These are phyloP conservation scores for Colletotrichum liriopes DNA, from an alignment of 2,329 filamentous ascomycete genomes.

Conservation along the genomic window DNA sequence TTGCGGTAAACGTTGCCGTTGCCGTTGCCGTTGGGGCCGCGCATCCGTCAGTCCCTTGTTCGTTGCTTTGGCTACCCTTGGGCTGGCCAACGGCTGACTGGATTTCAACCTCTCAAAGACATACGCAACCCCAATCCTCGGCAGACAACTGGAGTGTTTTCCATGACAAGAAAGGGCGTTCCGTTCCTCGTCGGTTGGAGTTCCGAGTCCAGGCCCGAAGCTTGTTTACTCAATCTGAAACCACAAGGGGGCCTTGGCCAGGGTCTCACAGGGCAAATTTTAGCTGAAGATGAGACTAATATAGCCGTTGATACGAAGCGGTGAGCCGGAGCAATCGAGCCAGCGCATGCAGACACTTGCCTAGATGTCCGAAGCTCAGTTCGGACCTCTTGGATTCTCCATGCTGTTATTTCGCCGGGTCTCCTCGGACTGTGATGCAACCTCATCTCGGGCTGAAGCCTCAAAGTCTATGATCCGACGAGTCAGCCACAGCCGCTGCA, in stretches of 20 bases:
- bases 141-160: neutral
- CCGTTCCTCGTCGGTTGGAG: neutral
- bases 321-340: constrained; percentile 21
- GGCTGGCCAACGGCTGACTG: too few relatives aligned
- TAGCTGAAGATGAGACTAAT: constrained; percentile 29
- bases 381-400: neutral
- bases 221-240: constrained; percentile 31
- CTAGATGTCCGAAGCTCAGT: neutral
- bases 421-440: neutral
- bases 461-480: neutral
- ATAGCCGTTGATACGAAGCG: constrained; percentile 25
- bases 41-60: too few relatives aligned
- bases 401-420: neutral
- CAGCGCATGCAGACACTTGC: neutral
- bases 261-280: constrained; percentile 22
- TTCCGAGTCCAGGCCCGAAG: constrained; percentile 2
- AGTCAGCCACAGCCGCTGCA: neutral
- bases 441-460: neutral
- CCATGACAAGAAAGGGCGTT: neutral
- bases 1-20: too few relatives aligned
- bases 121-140: too few relatives aligned
- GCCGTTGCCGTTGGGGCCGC: too few relatives aligned
- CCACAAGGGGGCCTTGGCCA: constrained; percentile 19
- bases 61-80: too few relatives aligned
- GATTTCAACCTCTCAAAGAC: too few relatives aligned